Evolutionary conservation across 2,329 filamentous ascomycete genomes (phyloP).

Genomic region (Trichoderma aggressivum): DNA sequence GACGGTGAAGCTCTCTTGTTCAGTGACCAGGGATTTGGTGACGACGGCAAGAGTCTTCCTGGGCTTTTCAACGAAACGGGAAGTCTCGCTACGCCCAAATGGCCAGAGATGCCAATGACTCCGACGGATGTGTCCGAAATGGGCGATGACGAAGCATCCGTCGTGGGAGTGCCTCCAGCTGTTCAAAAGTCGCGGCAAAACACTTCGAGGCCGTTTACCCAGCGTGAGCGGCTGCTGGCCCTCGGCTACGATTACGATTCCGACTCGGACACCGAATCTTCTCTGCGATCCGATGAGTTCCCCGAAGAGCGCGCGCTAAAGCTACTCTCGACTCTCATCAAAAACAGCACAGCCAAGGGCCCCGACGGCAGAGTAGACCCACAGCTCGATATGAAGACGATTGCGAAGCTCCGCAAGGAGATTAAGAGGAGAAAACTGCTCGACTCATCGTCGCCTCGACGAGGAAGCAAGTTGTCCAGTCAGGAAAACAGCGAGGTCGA

Average conservation of each 20-base stretch:
- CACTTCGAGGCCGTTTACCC: conserved; percentile 18
- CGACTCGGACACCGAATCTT: conserved; percentile 20
- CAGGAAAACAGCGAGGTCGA: not conserved
- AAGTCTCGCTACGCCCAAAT: conserved; percentile 1
- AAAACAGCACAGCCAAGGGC: not conserved
- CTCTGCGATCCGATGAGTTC: conserved; percentile 1
- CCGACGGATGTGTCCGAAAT: conserved; percentile 11
- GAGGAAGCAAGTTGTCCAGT: not conserved
- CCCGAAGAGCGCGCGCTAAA: conserved; percentile 11
- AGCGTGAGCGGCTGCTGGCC: conserved; percentile 24
- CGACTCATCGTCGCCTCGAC: not conserved
- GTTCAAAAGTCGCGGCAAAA: not conserved
- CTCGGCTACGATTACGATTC: conserved; percentile 28
- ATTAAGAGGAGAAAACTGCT: not conserved
- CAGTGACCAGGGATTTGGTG: conserved; percentile 34
- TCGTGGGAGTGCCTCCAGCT: not conserved
- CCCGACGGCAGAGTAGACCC: not conserved
- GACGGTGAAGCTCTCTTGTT: conserved; percentile 40
- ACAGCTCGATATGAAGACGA: conserved; percentile 10
- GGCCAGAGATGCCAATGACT: not conserved
- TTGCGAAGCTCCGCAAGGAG: conserved; percentile 17
- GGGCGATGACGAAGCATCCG: conserved; percentile 1
- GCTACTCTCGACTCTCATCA: not conserved
- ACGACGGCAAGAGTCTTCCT: conserved; percentile 33
- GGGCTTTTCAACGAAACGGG: conserved; percentile 23